Conservation (phyloP, 306 rosid genomes). For the Coriaria nepalensis region DNA sequence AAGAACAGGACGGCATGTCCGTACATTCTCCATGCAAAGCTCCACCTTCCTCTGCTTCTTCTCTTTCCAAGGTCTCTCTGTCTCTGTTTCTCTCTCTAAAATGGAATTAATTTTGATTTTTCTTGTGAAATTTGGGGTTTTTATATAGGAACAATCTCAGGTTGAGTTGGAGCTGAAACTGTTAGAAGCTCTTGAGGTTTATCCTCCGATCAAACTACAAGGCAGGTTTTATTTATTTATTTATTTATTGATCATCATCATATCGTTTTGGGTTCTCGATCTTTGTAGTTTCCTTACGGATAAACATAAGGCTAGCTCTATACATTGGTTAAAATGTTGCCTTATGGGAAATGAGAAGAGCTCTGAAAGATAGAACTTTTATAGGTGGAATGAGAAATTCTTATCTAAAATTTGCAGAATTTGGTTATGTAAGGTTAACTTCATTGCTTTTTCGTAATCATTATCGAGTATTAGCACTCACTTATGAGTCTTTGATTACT, state of each 20-base stretch:
- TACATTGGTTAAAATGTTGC: not conserved
- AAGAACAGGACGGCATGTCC: conserved; percentile 90
- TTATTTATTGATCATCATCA: not conserved
- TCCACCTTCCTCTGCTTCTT: conserved; percentile 91
- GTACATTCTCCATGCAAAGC: conserved; percentile 98
- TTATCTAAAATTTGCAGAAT: no score
- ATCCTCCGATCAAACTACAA: conserved; percentile 65
- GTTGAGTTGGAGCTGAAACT: conserved; percentile 77
- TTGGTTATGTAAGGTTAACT: no score
- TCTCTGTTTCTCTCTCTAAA: conserved; percentile 5
- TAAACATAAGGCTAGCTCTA: not conserved
- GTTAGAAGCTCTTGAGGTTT: conserved; percentile 69
- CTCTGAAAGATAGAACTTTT: no score
- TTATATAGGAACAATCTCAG: conserved; percentile 58
- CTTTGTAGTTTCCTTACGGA: no score
- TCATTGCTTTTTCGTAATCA: no score
- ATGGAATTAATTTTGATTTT: not conserved
- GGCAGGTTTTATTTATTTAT: conserved; percentile 24
- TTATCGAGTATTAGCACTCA: no score
- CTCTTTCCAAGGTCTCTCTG: conserved; percentile 57
- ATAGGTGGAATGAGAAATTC: no score
- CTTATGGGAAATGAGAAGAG: no score
- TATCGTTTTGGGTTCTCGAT: no score
- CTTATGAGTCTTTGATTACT: conserved; percentile 4
- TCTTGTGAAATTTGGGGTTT: conserved; percentile 6